phyloP scores from a whole-genome alignment of 495 filamentous ascomycete species.

The Podospora australis region DNA sequence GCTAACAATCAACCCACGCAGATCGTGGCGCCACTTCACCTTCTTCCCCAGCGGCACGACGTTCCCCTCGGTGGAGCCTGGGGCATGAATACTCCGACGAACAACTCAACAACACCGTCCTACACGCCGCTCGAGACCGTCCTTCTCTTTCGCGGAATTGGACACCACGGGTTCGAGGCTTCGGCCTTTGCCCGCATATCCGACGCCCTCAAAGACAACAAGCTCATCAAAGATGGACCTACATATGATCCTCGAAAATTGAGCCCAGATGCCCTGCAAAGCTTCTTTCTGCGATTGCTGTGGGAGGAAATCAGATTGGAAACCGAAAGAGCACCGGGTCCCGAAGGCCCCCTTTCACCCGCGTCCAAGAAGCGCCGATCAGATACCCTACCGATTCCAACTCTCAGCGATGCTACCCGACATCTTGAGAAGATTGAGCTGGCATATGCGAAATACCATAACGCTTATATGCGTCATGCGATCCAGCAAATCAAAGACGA shows the following conservation, averaged over 20 bases:
- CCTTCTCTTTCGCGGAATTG: conserved; percentile 81
- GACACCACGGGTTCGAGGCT: conserved; percentile 55
- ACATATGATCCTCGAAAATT: conserved; percentile 67
- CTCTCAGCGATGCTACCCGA: conserved; percentile 56
- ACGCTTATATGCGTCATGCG: conserved; percentile 61
- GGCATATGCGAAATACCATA: conserved; percentile 66
- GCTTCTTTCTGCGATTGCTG: conserved; percentile 68
- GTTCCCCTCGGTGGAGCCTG: conserved; percentile 49
- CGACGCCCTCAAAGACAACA: conserved; percentile 62
- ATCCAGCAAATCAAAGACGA: conserved; percentile 65
- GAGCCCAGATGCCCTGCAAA: conserved; percentile 68
- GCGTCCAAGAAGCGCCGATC: conserved; percentile 70
- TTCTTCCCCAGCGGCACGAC: conserved; percentile 37
- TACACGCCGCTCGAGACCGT: conserved; percentile 86
- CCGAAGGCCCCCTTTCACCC: conserved; percentile 34
- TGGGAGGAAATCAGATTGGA: conserved; percentile 59
- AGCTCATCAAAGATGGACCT: conserved; percentile 57
- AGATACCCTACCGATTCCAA: conserved; percentile 54
- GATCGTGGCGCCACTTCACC: conserved; percentile 49
- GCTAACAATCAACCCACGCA: conserved; percentile 11
- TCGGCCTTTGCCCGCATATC: conserved; percentile 68
- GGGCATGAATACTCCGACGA: conserved; percentile 50
- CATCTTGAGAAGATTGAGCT: conserved; percentile 60
- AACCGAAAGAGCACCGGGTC: conserved; percentile 16
- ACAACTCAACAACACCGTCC: conserved; percentile 24